Percentiles rank a stretch among this genome's conserved stretches.
phyloP scores from a whole-genome alignment of 805 yeast species.

The Wickerhamomyces strasburgensis region DNA sequence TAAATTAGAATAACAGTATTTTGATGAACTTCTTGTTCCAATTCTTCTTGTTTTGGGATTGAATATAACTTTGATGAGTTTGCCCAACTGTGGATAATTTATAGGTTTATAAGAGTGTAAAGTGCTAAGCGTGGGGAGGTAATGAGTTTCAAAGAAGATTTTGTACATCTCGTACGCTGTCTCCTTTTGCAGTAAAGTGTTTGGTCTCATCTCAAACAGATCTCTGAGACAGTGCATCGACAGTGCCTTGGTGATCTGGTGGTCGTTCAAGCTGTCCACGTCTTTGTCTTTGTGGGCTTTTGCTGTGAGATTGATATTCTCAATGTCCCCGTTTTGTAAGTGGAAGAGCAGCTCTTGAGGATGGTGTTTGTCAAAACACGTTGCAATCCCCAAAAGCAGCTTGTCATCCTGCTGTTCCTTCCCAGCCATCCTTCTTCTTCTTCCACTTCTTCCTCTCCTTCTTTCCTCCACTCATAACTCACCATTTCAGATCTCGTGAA shows the following conservation, averaged over 20 bases:
- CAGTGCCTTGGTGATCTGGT: slow-evolving; percentile 5
- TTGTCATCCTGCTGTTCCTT: not conserved
- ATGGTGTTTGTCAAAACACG: not conserved
- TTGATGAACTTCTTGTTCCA: slow-evolving; percentile 78
- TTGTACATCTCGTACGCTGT: slow-evolving; percentile 12
- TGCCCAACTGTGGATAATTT: slow-evolving; percentile 12
- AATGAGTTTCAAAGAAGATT: slow-evolving; percentile 6
- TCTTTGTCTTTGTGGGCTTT: not conserved
- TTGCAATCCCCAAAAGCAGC: not conserved
- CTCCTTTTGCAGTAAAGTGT: slow-evolving; percentile 6
- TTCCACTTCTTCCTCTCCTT: not conserved
- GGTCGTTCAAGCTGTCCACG: not conserved
- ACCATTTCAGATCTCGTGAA: not conserved
- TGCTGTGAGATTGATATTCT: too few species aligned
- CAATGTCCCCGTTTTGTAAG: too few species aligned
- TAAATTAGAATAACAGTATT: slow-evolving; percentile 57
- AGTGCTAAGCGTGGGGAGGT: not conserved
- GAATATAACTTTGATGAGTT: slow-evolving; percentile 9
- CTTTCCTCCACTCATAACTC: not conserved
- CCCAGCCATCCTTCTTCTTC: not conserved
- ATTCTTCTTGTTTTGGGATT: slow-evolving; percentile 36
- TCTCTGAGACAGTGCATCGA: slow-evolving; percentile 8
- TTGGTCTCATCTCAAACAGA: slow-evolving; percentile 2
- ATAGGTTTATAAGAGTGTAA: not conserved
- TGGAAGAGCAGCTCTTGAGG: not conserved